Conservation (phyloP, 1,139 yeast genomes). For the Yamadazyma atmosphaerica region DNA sequence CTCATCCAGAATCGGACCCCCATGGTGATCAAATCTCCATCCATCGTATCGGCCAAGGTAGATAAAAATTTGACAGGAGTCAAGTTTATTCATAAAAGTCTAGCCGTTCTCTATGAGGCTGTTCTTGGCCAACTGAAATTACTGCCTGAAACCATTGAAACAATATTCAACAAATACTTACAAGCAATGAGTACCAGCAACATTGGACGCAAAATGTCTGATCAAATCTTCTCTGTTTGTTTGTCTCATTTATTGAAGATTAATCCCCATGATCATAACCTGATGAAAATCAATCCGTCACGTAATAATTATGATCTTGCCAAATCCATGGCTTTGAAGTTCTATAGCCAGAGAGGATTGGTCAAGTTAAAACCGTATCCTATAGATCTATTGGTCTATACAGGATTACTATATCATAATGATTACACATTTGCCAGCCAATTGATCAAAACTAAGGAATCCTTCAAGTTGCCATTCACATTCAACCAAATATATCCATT, state of each 20-base stretch:
- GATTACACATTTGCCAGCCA: constrained; percentile 38
- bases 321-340: constrained; percentile 27
- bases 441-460: constrained; percentile 27
- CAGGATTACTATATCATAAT: constrained; percentile 29
- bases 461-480: constrained; percentile 32
- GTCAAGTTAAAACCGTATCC: constrained; percentile 21
- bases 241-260: constrained; percentile 29
- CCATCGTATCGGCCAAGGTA: constrained; percentile 30
- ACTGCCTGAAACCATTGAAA: constrained; percentile 2
- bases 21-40: constrained; percentile 12
- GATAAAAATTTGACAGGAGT: constrained; percentile 29
- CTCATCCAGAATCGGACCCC: constrained; percentile 9
- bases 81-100: constrained; percentile 22
- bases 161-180: constrained; percentile 5
- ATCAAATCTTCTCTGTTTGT: constrained; percentile 29
- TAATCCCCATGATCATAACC: constrained; percentile 20
- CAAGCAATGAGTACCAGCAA: neutral
- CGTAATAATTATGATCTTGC: constrained; percentile 29
- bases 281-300: constrained; percentile 17
- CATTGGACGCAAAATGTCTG: constrained; percentile 17
- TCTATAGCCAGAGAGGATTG: constrained; percentile 17
- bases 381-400: constrained; percentile 32
- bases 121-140: constrained; percentile 3
- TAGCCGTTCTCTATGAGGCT: constrained; percentile 28
- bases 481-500: constrained; percentile 45